Percentiles rank a stretch among this genome's conserved stretches.
Conservation (phyloP, 805 yeast species). For the Jamesozyma hellenica region DNA sequence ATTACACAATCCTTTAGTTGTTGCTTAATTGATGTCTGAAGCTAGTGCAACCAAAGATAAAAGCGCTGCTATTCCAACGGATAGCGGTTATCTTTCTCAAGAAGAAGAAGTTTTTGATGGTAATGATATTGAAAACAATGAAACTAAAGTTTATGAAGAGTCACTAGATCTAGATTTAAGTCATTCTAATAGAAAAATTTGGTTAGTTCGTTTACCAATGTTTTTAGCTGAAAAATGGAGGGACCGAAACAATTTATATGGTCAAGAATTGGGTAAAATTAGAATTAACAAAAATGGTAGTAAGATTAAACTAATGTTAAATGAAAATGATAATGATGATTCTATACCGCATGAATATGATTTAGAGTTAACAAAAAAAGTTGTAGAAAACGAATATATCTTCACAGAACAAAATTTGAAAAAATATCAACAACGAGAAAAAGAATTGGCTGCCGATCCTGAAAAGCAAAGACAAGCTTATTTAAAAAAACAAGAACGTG, state of each 20-base stretch:
- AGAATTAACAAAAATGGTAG: conserved; percentile 51
- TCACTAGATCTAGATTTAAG: conserved; percentile 66
- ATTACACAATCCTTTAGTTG: too few species aligned
- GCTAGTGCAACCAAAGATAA: background rate
- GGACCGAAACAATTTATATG: conserved; percentile 48
- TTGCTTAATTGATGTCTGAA: background rate
- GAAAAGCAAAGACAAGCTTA: conserved; percentile 31
- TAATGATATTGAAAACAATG: conserved; percentile 34
- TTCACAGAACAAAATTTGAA: conserved; percentile 78
- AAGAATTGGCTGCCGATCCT: conserved; percentile 29
- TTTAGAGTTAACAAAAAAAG: conserved; percentile 62
- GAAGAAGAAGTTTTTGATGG: conserved; percentile 37
- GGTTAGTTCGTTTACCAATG: conserved; percentile 88
- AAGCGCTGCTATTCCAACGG: conserved; percentile 7
- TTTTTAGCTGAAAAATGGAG: conserved; percentile 78
- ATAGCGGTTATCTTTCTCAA: conserved; percentile 34
- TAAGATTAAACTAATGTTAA: conserved; percentile 46
- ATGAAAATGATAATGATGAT: conserved; percentile 37
- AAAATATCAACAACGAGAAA: conserved; percentile 36
- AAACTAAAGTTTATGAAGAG: conserved; percentile 41
- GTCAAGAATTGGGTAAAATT: conserved; percentile 72
- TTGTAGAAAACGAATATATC: conserved; percentile 76
- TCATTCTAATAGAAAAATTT: conserved; percentile 59
- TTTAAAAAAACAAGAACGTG: conserved; percentile 27
- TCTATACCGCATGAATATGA: conserved; percentile 80